Evolutionary conservation across 805 yeast genomes (phyloP), one percentile per base, ranked within the genome.

Genomic region (Maudiozyma bulderi): DNA sequence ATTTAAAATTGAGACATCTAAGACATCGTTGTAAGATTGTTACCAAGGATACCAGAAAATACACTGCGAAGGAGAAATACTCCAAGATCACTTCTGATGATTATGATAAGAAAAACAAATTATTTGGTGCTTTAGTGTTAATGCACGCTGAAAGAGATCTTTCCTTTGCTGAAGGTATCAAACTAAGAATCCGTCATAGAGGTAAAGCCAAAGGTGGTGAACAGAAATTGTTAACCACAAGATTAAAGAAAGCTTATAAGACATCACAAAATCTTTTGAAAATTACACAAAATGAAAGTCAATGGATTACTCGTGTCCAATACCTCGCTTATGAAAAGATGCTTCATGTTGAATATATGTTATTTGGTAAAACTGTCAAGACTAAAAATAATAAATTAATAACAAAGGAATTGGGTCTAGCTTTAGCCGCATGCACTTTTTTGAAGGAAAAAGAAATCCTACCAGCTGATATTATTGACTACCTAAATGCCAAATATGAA

Each of bases 61-160:
- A 82, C 64, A 60, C 68, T 34, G 61, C 68, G 14, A 75, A 76
- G 51, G 75, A 74, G 31, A 50, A 76, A 55, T 72, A 72, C 5
- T 65, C 76, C 35, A 65, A 68, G 32, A 72, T 85, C 30, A 58
- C 73, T 1, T 49, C 67, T 0, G 80, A 72, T 7, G 76, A 78
- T 49, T 82, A 82, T 54, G 73, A 67, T 5, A 52, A 63, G 20
- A 78, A 86, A 56, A 62, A 65, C 10, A 69, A 74, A 52, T 52
- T 65, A 34, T 78, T 69, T 59, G 91, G 82, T 34, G 71, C 74
- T 39, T 66, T 88, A 29, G 64, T 80, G n/a, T 68, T 89, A 28
- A 70, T 80, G 50, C 74, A 76, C n/a, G 81, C 84, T 1, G 98
- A 93, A 65, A 76, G 96, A 60, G 86, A 87, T 56, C 70, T 61